These are phyloP conservation scores for Termitomyces sp. DNA, from an alignment of 768 basidiomycete species.

Conservation along the genomic window DNA sequence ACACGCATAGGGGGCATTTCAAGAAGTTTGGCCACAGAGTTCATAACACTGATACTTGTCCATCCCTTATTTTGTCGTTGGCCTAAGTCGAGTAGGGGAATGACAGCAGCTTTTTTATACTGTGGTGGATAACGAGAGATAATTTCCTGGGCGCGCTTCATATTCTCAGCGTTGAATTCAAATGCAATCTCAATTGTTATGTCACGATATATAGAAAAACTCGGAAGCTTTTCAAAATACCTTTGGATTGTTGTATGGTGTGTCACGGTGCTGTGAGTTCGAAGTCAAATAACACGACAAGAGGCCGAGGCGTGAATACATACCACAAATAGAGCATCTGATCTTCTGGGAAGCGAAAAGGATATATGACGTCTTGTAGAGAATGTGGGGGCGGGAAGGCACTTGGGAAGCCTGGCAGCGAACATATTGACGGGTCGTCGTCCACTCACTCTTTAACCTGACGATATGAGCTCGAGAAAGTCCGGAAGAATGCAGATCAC, in stretches of 20 bases:
- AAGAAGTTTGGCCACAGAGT: slow-evolving; percentile 90
- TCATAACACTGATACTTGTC: slow-evolving; percentile 99
- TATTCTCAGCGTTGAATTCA: slow-evolving; percentile 74
- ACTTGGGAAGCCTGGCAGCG: slow-evolving; percentile 25
- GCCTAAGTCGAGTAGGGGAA: slow-evolving; percentile 92
- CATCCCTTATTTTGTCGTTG: slow-evolving; percentile 98
- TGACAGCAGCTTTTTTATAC: slow-evolving; percentile 98
- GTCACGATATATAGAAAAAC: slow-evolving; percentile 4
- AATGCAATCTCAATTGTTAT: slow-evolving; percentile 70
- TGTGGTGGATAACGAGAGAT: slow-evolving; percentile 93
- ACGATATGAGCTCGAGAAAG: slow-evolving; percentile 14
- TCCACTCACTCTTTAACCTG: background rate
- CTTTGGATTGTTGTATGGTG: slow-evolving; percentile 89
- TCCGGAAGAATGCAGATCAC: slow-evolving; percentile 15
- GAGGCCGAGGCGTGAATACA: slow-evolving; percentile 24
- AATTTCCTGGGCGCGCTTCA: slow-evolving; percentile 83
- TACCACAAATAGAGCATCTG: slow-evolving; percentile 87
- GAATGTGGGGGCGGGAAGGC: slow-evolving; percentile 19
- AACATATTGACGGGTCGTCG: slow-evolving; percentile 21
- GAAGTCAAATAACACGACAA: slow-evolving; percentile 9
- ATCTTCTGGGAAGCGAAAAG: slow-evolving; percentile 42
- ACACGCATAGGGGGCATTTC: slow-evolving; percentile 98
- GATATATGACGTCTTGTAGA: slow-evolving; percentile 33
- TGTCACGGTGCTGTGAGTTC: slow-evolving; percentile 80
- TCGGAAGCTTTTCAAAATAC: slow-evolving; percentile 28